Conservation (phyloP, 202 grass and related monocot genomes). For the Hordeum pubiflorum region DNA sequence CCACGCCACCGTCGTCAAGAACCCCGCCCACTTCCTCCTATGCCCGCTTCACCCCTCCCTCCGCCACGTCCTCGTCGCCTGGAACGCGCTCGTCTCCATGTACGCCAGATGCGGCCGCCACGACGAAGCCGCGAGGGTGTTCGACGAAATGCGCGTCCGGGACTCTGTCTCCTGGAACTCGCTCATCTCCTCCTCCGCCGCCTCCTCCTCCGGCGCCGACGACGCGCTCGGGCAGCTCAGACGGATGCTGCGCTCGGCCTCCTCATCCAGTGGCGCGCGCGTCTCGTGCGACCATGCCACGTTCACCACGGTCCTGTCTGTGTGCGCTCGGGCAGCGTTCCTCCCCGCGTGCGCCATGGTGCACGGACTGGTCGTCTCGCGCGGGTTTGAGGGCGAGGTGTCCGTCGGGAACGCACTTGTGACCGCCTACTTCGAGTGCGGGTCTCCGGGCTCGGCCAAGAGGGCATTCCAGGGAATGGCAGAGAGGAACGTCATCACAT, state of each 20-base stretch:
- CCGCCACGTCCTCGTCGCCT: conserved; percentile 41
- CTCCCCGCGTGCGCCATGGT: conserved; percentile 32
- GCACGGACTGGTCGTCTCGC: conserved; percentile 33
- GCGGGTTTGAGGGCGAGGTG: conserved; percentile 35
- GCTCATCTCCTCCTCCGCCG: conserved; percentile 24
- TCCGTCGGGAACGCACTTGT: conserved; percentile 57
- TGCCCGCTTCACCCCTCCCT: background rate
- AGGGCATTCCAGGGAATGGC: conserved; percentile 39
- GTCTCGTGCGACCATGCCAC: conserved; percentile 44
- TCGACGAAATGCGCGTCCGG: conserved; percentile 65
- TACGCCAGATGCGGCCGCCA: conserved; percentile 49
- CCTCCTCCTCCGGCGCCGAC: background rate
- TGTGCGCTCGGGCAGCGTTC: conserved; percentile 22
- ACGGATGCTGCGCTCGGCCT: conserved; percentile 39
- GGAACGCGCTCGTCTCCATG: conserved; percentile 67
- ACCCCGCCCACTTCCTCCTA: conserved; percentile 20
- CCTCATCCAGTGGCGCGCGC: background rate
- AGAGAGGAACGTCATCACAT: conserved; percentile 65
- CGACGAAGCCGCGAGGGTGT: conserved; percentile 41
- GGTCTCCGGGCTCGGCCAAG: conserved; percentile 24
- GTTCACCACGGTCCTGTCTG: conserved; percentile 55
- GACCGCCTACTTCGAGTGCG: conserved; percentile 53
- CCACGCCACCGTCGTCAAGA: conserved; percentile 55
- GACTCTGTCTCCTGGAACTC: conserved; percentile 87
- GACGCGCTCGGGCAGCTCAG: conserved; percentile 41